Evolutionary conservation across 768 basidiomycete genomes (phyloP).

Genomic region (Lactarius trivialis): DNA sequence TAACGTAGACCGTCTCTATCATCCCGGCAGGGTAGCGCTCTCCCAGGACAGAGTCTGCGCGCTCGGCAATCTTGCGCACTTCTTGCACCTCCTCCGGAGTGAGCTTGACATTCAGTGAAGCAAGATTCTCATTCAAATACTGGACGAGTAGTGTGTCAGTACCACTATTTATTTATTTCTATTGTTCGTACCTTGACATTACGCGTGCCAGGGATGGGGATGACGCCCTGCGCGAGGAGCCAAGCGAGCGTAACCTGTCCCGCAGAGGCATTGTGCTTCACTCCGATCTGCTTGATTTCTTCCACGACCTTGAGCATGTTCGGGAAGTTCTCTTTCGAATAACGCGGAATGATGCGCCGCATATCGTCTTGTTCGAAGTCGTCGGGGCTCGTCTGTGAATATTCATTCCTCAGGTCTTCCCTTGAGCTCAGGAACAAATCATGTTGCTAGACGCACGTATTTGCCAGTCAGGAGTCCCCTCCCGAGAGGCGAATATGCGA

Average conservation of each 20-base stretch:
- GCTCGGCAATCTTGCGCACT: slow-evolving; percentile 8
- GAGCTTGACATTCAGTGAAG: slow-evolving; percentile 12
- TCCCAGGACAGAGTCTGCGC: slow-evolving; percentile 16
- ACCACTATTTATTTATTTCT: not conserved
- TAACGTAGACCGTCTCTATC: slow-evolving; percentile 5
- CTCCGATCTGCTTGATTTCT: slow-evolving; percentile 31
- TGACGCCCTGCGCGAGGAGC: slow-evolving; percentile 43
- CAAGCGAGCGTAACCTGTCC: slow-evolving; percentile 47
- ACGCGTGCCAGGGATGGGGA: slow-evolving; percentile 44
- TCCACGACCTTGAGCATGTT: slow-evolving; percentile 38
- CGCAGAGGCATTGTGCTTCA: slow-evolving; percentile 36
- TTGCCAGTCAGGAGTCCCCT: slow-evolving; percentile 44
- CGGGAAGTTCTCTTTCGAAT: slow-evolving; percentile 40
- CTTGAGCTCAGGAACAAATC: not conserved
- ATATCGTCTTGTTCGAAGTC: slow-evolving; percentile 38
- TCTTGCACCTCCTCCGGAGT: slow-evolving; percentile 11
- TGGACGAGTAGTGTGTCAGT: not conserved
- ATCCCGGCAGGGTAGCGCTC: slow-evolving; percentile 10
- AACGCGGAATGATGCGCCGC: slow-evolving; percentile 33
- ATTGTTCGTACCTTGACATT: slow-evolving; percentile 29
- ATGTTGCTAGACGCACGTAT: slow-evolving; percentile 28
- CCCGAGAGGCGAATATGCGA: slow-evolving; percentile 44
- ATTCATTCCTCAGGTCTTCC: not conserved
- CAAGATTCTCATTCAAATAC: slow-evolving; percentile 18
- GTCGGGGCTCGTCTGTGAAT: slow-evolving; percentile 33